Conservation (phyloP, 169 alveolate species). For the Plasmodium fragile region DNA sequence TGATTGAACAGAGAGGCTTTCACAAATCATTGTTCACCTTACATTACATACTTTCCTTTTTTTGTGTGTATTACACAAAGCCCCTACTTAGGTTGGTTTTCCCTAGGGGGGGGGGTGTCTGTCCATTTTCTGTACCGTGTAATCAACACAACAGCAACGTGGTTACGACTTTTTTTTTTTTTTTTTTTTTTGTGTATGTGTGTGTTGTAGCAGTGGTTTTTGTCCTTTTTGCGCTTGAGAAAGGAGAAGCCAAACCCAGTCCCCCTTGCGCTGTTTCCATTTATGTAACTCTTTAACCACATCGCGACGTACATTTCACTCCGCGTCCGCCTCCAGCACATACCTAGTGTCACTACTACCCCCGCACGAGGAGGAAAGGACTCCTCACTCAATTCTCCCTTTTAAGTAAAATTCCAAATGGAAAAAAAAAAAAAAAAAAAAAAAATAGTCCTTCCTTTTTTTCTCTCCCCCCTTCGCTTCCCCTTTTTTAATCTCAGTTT, state of each 20-base stretch:
- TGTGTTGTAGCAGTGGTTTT: neutral
- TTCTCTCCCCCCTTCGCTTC: neutral
- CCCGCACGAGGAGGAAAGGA: neutral
- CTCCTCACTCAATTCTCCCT: neutral
- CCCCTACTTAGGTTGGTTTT: neutral
- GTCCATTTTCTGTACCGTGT: neutral
- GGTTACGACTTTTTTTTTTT: neutral
- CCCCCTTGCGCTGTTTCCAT: neutral
- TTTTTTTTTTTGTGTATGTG: neutral
- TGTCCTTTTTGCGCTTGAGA: neutral
- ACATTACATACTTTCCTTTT: neutral
- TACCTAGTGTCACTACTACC: neutral
- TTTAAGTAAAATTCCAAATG: neutral
- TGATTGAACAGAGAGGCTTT: neutral
- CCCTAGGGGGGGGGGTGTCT: neutral
- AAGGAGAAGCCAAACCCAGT: neutral
- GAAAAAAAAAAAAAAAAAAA: neutral
- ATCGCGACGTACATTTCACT: neutral
- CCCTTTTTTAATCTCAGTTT: neutral
- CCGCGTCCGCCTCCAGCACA: neutral
- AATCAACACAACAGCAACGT: neutral
- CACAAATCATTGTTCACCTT: neutral
- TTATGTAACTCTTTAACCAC: neutral
- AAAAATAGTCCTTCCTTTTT: neutral
- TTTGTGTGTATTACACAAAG: neutral